phyloP scores from a whole-genome alignment of 305 asterid species.

The Petunia hybrid region DNA sequence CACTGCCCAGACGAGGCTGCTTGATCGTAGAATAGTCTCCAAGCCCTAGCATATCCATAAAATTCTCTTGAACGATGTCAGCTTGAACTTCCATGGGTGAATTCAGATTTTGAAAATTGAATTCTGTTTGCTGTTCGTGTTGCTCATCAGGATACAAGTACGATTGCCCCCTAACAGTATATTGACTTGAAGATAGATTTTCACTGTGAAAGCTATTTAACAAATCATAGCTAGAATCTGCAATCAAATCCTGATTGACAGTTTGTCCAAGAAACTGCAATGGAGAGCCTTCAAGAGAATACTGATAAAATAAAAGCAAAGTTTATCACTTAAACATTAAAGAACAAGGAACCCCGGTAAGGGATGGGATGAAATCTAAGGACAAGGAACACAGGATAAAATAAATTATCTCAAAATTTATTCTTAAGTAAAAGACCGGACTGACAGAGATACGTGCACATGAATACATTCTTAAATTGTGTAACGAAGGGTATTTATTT shows the following conservation, averaged over 20 bases:
- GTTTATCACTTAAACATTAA: constrained; percentile 21
- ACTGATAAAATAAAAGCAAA: constrained; percentile 34
- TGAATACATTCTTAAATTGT: constrained; percentile 24
- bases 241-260: constrained; percentile 45
- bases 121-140: constrained; percentile 52
- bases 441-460: neutral
- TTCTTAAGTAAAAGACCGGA: neutral
- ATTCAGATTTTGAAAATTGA: constrained; percentile 51
- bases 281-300: constrained; percentile 43
- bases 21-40: constrained; percentile 60
- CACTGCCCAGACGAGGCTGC: constrained; percentile 66
- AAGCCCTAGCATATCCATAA: constrained; percentile 47
- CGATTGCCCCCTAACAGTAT: constrained; percentile 46
- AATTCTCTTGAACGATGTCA: constrained; percentile 55
- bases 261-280: constrained; percentile 40
- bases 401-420: constrained; percentile 15
- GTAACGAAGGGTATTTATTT: neutral
- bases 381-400: neutral
- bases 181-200: constrained; percentile 53
- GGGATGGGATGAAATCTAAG: constrained; percentile 3
- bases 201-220: constrained; percentile 50
- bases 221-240: constrained; percentile 41
- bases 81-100: constrained; percentile 51
- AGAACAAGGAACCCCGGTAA: neutral
- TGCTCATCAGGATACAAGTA: constrained; percentile 47